phyloP scores from a whole-genome alignment of 345 rosid species.

The Eutrema yunnanense region DNA sequence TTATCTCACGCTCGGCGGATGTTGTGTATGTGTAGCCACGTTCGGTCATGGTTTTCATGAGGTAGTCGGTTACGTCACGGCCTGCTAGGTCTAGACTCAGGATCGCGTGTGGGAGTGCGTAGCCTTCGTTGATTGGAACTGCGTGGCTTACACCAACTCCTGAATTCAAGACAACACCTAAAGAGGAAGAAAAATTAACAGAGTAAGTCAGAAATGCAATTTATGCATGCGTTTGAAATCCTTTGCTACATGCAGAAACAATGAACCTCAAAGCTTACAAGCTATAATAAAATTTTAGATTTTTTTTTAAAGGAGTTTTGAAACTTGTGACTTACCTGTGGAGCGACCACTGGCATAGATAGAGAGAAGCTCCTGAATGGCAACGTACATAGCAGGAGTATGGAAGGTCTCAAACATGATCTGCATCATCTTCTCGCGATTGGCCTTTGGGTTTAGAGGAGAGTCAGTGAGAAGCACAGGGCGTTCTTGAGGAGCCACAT shows the following conservation, averaged over 20 bases:
- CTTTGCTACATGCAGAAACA: too few species aligned
- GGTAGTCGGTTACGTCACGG: slow-evolving; percentile 71
- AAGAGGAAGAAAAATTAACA: background rate
- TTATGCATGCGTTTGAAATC: too few species aligned
- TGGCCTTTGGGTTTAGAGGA: slow-evolving; percentile 17
- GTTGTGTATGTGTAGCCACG: slow-evolving; percentile 75
- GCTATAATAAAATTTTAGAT: too few species aligned
- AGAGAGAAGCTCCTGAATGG: slow-evolving; percentile 41
- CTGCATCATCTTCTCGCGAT: slow-evolving; percentile 20
- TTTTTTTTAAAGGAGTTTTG: too few species aligned
- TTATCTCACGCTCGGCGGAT: slow-evolving; percentile 31
- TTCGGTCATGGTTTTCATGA: slow-evolving; percentile 63
- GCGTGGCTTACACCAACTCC: slow-evolving; percentile 25
- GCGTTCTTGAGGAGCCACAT: slow-evolving; percentile 4
- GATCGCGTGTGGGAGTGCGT: slow-evolving; percentile 50
- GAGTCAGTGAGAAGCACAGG: slow-evolving; percentile 16
- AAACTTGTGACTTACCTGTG: slow-evolving; percentile 23
- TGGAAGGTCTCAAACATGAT: slow-evolving; percentile 19
- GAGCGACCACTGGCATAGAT: slow-evolving; percentile 49
- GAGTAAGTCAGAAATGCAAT: too few species aligned
- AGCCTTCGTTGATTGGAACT: slow-evolving; percentile 16
- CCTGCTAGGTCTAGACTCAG: slow-evolving; percentile 74
- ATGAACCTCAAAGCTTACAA: too few species aligned
- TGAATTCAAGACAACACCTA: slow-evolving; percentile 30
- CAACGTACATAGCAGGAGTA: slow-evolving; percentile 38